Evolutionary conservation across 164 flowering plant species (phyloP).

Genomic region (Magnolia kwangsiensis): DNA sequence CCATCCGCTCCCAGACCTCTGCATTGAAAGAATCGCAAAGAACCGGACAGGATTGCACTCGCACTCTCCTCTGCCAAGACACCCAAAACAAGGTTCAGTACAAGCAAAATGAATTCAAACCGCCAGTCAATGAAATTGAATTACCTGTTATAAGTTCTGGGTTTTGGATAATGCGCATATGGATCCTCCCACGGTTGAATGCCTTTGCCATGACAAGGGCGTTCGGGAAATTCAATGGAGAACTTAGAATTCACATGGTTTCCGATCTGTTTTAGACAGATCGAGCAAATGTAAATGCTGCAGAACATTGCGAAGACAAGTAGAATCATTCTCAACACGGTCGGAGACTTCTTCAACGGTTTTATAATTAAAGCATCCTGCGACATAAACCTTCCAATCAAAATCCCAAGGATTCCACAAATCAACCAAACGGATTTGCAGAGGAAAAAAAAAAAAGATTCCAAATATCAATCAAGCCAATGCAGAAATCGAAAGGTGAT

Average conservation of each 20-base stretch:
- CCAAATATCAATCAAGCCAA: too few relatives aligned
- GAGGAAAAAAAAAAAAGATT: neutral
- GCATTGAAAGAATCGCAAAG: conserved; percentile 53
- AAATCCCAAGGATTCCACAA: neutral
- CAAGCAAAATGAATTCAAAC: neutral
- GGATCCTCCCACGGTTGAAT: conserved; percentile 29
- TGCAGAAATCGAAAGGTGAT: neutral
- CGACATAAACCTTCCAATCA: neutral
- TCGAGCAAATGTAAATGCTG: conserved; percentile 61
- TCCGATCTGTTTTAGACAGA: conserved; percentile 68
- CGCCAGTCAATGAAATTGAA: neutral
- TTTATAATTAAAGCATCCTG: conserved; percentile 67
- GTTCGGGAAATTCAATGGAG: conserved; percentile 31
- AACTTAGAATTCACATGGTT: conserved; percentile 27
- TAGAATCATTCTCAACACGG: conserved; percentile 53
- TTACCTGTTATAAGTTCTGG: conserved; percentile 66
- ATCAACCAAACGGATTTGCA: too few relatives aligned
- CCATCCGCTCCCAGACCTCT: conserved; percentile 65
- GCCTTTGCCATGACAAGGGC: conserved; percentile 24
- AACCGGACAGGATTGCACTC: conserved; percentile 46
- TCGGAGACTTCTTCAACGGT: conserved; percentile 64
- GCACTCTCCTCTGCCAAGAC: conserved; percentile 41
- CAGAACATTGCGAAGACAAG: conserved; percentile 63
- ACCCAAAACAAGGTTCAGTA: neutral
- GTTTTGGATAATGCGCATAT: conserved; percentile 58